Percentiles rank a stretch among this genome's conserved stretches.
Conservation (phyloP, 2,329 filamentous ascomycete species). For the Claviceps lovelessii region DNA sequence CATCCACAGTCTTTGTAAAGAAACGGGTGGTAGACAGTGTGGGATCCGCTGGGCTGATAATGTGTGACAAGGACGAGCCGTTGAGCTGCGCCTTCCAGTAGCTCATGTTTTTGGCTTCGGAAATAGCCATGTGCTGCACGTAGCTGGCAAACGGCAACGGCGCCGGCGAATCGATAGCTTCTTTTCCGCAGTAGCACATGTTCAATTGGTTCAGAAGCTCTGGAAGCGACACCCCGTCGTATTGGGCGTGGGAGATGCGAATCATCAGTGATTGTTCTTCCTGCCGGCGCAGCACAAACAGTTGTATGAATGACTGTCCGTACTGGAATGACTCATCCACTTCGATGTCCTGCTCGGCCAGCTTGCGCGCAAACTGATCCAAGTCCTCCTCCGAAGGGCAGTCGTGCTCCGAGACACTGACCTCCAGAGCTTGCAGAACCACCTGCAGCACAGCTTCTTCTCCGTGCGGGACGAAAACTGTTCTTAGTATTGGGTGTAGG, state of each 20-base stretch:
- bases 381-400: conserved; percentile 23
- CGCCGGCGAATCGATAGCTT: conserved; percentile 16
- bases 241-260: neutral
- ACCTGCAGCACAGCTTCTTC: conserved; percentile 37
- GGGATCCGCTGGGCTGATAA: conserved; percentile 8
- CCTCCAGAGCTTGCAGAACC: conserved; percentile 38
- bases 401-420: conserved; percentile 20
- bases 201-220: conserved; percentile 47
- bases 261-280: conserved; percentile 16
- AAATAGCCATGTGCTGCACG: conserved; percentile 29
- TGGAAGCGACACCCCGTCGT: neutral
- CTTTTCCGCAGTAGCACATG: conserved; percentile 24
- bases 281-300: conserved; percentile 43
- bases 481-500: conserved; percentile 50
- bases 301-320: conserved; percentile 39
- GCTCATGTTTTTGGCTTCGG: conserved; percentile 26
- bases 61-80: conserved; percentile 34
- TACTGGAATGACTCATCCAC: conserved; percentile 27
- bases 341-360: neutral
- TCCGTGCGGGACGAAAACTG: conserved; percentile 44
- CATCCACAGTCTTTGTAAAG: conserved; percentile 14
- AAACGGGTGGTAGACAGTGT: conserved; percentile 10
- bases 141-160: conserved; percentile 29
- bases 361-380: conserved; percentile 17
- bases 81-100: conserved; percentile 48